Conservation (phyloP, 2,329 filamentous ascomycete species). For the Fusarium sp. region DNA sequence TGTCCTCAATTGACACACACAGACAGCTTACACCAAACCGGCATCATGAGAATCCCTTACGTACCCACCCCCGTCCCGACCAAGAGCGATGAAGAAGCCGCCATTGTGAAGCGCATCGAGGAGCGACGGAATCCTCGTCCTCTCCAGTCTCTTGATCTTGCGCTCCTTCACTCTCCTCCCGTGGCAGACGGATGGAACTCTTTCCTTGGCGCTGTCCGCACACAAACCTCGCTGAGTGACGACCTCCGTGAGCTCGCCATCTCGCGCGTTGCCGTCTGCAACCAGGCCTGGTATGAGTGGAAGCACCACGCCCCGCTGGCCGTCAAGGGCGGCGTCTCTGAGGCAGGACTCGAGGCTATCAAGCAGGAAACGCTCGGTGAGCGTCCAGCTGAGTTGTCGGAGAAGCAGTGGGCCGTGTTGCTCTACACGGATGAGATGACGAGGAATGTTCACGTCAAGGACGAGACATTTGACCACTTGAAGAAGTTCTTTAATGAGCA, state of each 20-base stretch:
- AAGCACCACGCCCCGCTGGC: constrained; percentile 79
- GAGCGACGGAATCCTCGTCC: constrained; percentile 76
- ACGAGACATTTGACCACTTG: constrained; percentile 74
- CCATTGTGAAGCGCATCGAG: constrained; percentile 72
- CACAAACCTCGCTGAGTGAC: constrained; percentile 60
- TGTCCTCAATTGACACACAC: not conserved
- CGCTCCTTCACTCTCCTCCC: constrained; percentile 78
- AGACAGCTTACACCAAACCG: constrained; percentile 19
- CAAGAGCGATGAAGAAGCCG: constrained; percentile 58
- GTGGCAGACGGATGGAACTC: constrained; percentile 82
- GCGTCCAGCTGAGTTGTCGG: constrained; percentile 58
- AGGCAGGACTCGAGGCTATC: constrained; percentile 60
- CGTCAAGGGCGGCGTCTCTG: constrained; percentile 66
- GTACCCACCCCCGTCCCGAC: constrained; percentile 63
- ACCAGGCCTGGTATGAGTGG: constrained; percentile 89
- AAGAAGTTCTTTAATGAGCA: constrained; percentile 72
- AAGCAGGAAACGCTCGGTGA: constrained; percentile 48
- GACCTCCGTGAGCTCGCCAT: constrained; percentile 82
- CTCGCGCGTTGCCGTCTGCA: constrained; percentile 82
- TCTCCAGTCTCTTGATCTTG: constrained; percentile 79
- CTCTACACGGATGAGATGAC: constrained; percentile 89
- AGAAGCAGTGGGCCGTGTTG: constrained; percentile 75
- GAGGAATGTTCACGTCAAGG: constrained; percentile 73
- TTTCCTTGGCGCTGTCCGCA: constrained; percentile 73
- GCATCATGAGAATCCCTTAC: constrained; percentile 76